A percentile compares a stretch with the other conserved stretches of the same genome.
phyloP scores from a whole-genome alignment of 768 basidiomycete genomes.

The Kondoa malvinella region DNA sequence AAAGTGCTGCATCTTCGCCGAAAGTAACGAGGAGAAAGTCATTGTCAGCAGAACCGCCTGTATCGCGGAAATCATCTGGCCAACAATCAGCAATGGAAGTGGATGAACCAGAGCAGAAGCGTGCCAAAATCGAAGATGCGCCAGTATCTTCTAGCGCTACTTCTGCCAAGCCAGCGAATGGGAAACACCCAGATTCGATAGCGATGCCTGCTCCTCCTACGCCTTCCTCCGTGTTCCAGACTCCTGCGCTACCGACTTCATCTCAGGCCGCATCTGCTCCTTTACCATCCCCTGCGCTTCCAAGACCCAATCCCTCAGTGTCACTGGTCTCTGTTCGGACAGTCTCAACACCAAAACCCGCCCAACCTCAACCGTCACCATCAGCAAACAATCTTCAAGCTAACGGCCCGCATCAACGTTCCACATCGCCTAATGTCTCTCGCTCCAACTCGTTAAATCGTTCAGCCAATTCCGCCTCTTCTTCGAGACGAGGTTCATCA shows the following conservation, averaged over 20 bases:
- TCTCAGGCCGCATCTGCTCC: background rate
- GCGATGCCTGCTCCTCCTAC: background rate
- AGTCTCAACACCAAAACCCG: background rate
- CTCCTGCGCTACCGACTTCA: background rate
- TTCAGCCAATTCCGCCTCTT: background rate
- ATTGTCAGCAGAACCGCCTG: background rate
- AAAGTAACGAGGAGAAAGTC: background rate
- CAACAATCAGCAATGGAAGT: background rate
- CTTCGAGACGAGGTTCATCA: background rate
- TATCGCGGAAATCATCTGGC: background rate
- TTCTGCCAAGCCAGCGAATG: background rate
- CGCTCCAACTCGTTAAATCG: background rate
- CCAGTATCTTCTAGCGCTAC: background rate
- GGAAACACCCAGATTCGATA: background rate
- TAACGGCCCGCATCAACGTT: background rate
- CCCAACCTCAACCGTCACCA: background rate
- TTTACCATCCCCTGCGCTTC: background rate
- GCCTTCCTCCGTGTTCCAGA: background rate
- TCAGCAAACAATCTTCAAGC: background rate
- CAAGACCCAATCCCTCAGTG: background rate
- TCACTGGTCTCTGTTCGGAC: constrained; percentile 4
- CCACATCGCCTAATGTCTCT: background rate
- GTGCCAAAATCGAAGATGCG: background rate
- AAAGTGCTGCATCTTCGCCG: background rate
- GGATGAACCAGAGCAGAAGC: background rate